Base-by-base conservation (phyloP, 139 green algal genomes). In the Ettlia oleoabundans region DNA sequence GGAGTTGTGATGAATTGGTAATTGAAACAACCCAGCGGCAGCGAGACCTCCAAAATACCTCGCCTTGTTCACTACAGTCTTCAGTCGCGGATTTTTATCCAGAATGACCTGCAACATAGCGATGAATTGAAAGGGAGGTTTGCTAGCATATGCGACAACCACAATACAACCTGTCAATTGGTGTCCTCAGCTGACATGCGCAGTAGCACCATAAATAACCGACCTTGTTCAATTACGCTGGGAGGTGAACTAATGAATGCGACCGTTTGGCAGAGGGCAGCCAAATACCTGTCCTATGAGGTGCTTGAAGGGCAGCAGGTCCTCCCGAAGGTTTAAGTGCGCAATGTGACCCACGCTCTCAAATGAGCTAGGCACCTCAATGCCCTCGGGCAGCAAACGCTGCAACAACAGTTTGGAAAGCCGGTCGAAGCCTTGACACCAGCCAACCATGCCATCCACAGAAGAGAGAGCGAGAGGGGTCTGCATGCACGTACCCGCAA, bases 51-150 rank as follows among this genome's bases (percentile, higher is more conserved):
- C 35, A 72, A 30, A 21, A 15, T 4, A 0, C n/a, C 78, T 22
- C 66, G 93, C 88, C 92, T 99, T 99, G 88, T 98, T 99, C 24
- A 99, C 91, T 3, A 99, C 91, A 1, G 94, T 98, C 38, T 84
- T 87, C 51, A 99, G 88, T 32, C 87, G 62, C 1, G 92, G 90
- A 84, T 99, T 98, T 80, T 99, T 99, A 85, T 99, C 96, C 47
- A 99, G 37, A n/a, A 97, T 80, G 4, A 97, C 94, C 81, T 92
- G 66, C 24, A 43, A 3, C n/a, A 63, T 30, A 10, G 24, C 33
- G 43, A 3, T 78, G 52, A 69, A 77, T 28, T 0, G 7, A 28
- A 65, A n/a, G n/a, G n/a, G n/a, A n/a, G n/a, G n/a, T n/a, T n/a
- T n/a, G n/a, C n/a, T n/a, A n/a, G n/a, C n/a, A n/a, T n/a, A n/a